Conservation (phyloP, 768 basidiomycete genomes). For the Lentinula raphanica region DNA sequence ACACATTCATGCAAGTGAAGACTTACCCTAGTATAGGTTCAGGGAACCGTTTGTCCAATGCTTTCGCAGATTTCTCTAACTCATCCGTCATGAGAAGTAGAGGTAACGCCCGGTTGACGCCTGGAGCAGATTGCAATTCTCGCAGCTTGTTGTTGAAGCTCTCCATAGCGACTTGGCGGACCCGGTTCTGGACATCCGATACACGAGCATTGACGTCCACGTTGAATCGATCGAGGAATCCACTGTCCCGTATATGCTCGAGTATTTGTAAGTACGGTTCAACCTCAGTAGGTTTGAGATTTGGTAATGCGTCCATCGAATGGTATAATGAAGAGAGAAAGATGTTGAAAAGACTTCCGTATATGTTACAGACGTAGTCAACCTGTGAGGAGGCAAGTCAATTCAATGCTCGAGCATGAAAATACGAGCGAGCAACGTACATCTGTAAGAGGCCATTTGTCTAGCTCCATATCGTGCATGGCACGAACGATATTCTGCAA, state of each 20-base stretch:
- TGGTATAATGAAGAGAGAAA: constrained; percentile 85
- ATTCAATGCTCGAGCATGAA: constrained; percentile 8
- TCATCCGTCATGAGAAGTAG: constrained; percentile 83
- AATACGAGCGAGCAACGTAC: constrained; percentile 47
- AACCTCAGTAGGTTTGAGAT: constrained; percentile 67
- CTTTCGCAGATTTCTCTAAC: constrained; percentile 80
- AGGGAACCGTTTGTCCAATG: constrained; percentile 81
- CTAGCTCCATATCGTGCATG: constrained; percentile 61
- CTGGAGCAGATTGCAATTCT: constrained; percentile 62
- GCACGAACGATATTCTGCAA: constrained; percentile 68
- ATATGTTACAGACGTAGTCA: constrained; percentile 63
- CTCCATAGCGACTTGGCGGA: constrained; percentile 52
- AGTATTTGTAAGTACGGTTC: constrained; percentile 60
- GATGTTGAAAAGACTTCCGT: constrained; percentile 75
- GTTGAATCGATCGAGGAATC: constrained; percentile 66
- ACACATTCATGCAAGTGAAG: background rate
- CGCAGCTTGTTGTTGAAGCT: constrained; percentile 61
- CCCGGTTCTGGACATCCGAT: constrained; percentile 59
- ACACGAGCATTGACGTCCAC: constrained; percentile 68
- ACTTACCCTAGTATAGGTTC: constrained; percentile 77
- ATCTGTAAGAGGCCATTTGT: constrained; percentile 77
- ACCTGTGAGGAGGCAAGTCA: constrained; percentile 32
- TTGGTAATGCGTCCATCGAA: constrained; percentile 70
- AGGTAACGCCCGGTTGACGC: constrained; percentile 78
- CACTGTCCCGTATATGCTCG: constrained; percentile 65